Base-by-base conservation (phyloP, 768 basidiomycete species). In the Mycena belliarum region DNA sequence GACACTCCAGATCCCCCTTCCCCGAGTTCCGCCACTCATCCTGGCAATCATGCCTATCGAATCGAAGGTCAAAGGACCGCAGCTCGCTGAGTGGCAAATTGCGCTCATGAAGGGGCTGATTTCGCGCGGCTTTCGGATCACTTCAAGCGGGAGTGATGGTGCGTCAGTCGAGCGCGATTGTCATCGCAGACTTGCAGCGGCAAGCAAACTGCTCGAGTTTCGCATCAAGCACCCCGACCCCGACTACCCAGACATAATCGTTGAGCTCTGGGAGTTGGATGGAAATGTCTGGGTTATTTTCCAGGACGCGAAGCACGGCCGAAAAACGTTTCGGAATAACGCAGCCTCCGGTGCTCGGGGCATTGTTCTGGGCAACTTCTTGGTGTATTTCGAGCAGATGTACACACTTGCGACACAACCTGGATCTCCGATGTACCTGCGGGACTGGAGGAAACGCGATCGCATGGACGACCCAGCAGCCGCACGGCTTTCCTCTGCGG, bases 401-500 rank as follows among this genome's bases (percentile, higher is more conserved):
- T 33, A 33, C 38, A 11, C 2, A 2, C 23, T 56, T 0, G 46
- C 40, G 8, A 55, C 49, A 47, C 6, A 48, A 14, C 28, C 37
- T 6, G 18, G 43, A 35, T 32, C 46, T 1, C 54, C 54, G 2
- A 28, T 51, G 40, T 49, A 49, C 33, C 49, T 20, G 15, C 41
- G 50, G 1, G 54, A 55, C n/a, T 2, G 18, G 8, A 46, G 21
- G 16, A 55, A 48, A 3, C 28, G 28, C 29, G 38, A 55, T 29
- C 24, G 66, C 2, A 72, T 74, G 61, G 73, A 74, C 49, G 73
- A 75, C 51, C 56, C 59, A 14, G 73, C 71, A 1, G 72, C 72
- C 0, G 48, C 69, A 2, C 65, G 69, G 0, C 49, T 73, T 0
- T 70, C 68, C 51, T 71, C 69, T 21, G 61, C 73, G 6, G 55